Evolutionary conservation across 2,329 filamentous ascomycete genomes (phyloP), one percentile per base, ranked within the genome.

Genomic region (Colletotrichum liaoningense): DNA sequence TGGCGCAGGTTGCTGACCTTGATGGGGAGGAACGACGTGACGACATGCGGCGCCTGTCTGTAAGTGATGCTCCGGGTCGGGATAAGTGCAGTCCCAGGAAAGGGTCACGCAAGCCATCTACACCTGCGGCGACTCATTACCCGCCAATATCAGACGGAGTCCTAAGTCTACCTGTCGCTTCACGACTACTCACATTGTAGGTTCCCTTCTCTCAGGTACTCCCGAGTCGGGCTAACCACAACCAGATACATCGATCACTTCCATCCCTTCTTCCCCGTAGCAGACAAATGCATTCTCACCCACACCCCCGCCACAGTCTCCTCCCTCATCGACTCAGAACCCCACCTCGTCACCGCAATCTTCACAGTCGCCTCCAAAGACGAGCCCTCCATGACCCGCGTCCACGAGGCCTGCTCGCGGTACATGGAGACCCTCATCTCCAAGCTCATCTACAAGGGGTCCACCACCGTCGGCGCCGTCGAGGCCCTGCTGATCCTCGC

Each of bases 361-460:
- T 83, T 94, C 4, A 92, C 92, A 1, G 92, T 94, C 62, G 90
- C 92, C 4, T 93, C 92, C 8, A 93, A 93, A 80, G 92, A 94
- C 77, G 83, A 93, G n/a, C 86, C 88, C 1, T 87, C 92, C 6
- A 89, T 92, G 77, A 88, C 89, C 3, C 85, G 89, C 58, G 87
- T 92, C 0, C 92, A 93, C 76, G 89, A 90, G 75, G 87, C 89
- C 54, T 93, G 92, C 78, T 90, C 92, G 24, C 88, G 90, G 69
- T 89, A 94, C 76, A 94, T 94, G 91, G 91, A 93, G 76, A 87
- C 87, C 35, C 84, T 94, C 19, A 90, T 94, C 8, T 92, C 92
- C 0, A 88, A 88, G 42, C 87, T 94, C 22, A 88, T 92, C 24
- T 91, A 92, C 60, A 91, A 92, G 4, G 89, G 90, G 5, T 90